These are phyloP conservation scores for Quercus mongolica DNA, from an alignment of 306 rosid species.

Conservation along the genomic window DNA sequence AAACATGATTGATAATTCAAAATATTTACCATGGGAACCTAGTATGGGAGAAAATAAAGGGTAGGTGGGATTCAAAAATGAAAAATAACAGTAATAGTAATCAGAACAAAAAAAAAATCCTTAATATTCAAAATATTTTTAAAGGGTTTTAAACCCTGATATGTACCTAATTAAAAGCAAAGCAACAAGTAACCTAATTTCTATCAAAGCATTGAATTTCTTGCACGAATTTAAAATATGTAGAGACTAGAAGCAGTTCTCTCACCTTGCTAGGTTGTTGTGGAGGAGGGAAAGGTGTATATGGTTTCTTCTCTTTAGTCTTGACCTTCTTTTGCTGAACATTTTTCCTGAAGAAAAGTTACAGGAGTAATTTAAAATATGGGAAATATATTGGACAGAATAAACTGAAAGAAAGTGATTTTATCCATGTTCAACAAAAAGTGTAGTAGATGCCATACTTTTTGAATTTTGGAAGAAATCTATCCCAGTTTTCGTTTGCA, in stretches of 20 bases:
- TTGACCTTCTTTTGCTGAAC: constrained; percentile 71
- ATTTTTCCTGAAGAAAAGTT: constrained; percentile 63
- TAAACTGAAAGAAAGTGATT: neutral
- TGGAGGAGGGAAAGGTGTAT: constrained; percentile 92
- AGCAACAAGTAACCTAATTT: neutral
- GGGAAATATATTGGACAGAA: constrained; percentile 5
- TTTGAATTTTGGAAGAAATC: constrained; percentile 92
- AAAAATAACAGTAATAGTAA: neutral
- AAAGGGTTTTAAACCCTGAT: too few species aligned
- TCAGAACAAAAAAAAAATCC: too few species aligned
- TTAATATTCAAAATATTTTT: too few species aligned
- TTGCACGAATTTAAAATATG: constrained; percentile 3
- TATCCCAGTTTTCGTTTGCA: constrained; percentile 85
- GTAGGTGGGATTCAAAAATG: neutral
- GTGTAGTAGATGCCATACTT: constrained; percentile 43
- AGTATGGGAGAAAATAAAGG: too few species aligned
- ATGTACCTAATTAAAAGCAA: neutral
- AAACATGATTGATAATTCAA: neutral
- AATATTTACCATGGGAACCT: neutral
- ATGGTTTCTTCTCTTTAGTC: constrained; percentile 69
- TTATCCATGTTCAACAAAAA: neutral
- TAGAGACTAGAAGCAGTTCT: constrained; percentile 5
- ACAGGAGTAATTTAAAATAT: neutral
- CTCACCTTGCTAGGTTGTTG: constrained; percentile 88
- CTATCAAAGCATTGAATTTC: neutral